A percentile compares a stretch with the other conserved stretches of the same genome.
Evolutionary conservation across 768 basidiomycete species (phyloP).

Genomic region (Termitomyces sp.): DNA sequence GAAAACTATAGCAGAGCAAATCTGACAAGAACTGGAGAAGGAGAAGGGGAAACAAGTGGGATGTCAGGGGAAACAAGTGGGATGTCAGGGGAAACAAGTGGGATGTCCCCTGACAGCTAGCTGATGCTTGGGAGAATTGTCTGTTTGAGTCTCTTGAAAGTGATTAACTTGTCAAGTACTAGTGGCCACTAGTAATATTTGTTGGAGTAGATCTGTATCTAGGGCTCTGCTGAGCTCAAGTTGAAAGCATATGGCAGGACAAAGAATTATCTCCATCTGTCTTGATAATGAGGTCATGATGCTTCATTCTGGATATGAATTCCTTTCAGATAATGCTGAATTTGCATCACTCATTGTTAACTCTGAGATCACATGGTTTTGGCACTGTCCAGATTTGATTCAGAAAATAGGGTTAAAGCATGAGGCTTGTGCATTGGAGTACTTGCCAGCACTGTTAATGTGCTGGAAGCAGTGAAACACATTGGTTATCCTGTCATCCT

Average conservation of each 20-base stretch:
- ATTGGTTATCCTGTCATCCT: too few species aligned
- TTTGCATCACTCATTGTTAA: slow-evolving; percentile 46
- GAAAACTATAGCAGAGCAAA: too few species aligned
- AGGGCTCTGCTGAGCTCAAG: slow-evolving; percentile 29
- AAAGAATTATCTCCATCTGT: slow-evolving; percentile 40
- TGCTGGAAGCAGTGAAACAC: too few species aligned
- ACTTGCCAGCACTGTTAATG: slow-evolving; percentile 23
- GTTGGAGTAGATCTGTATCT: too few species aligned
- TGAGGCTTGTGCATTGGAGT: slow-evolving; percentile 47
- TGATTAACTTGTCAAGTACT: background rate
- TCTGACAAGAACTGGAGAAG: too few species aligned
- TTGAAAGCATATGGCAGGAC: slow-evolving; percentile 18
- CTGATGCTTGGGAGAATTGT: background rate
- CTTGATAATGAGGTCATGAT: slow-evolving; percentile 39
- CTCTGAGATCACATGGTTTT: slow-evolving; percentile 55
- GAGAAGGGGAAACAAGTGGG: too few species aligned
- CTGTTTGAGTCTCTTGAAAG: background rate
- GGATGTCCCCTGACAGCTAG: too few species aligned
- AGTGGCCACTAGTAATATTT: background rate
- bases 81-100: too few species aligned
- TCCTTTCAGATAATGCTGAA: slow-evolving; percentile 59
- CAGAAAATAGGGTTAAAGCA: slow-evolving; percentile 59
- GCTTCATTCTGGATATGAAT: slow-evolving; percentile 64
- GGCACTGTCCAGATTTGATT: slow-evolving; percentile 33
- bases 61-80: too few species aligned